Evolutionary conservation across 495 filamentous ascomycete species (phyloP), one percentile per base, ranked within the genome.

Genomic region (Viridothelium virens): DNA sequence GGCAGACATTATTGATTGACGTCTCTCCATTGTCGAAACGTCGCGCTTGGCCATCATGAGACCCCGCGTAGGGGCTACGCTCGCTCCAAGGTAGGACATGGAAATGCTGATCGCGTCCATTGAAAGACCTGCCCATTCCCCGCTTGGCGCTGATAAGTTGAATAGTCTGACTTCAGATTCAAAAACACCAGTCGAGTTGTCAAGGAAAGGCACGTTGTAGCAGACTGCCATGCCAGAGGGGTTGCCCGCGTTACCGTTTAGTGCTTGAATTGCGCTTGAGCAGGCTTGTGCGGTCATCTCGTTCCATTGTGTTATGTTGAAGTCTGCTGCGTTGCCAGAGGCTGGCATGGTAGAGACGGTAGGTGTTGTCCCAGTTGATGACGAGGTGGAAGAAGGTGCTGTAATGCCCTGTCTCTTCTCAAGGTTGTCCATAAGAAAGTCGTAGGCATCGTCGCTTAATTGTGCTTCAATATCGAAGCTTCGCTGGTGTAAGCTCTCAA

Each of bases 221-320:
- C 89, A 92, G 38, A 87, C 82, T n/a, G 84, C 84, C n/a, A 89
- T 79, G 14, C 89, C 89, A 1, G 87, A 85, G 2, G 87, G 86
- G 63, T 90, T 91, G 3, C 80, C 79, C 11, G 83, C 82, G 34
- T 71, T 67, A 1, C 75, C 73, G 10, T 76, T 71, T n/a, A 88
- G 76, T 12, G 69, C 66, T 3, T 70, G 68, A 11, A 88, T 72
- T 1, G 81, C 74, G 25, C 74, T 74, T 62, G 69, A 71, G 74
- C 86, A 89, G 6, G 86, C 85, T 12, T 71, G 68, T 41, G 75
- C 71, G 3, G 81, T 85, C 62, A 75, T 70, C n/a, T 72, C 72
- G 68, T 87, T 78, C 84, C 85, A 88, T 38, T 59, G 53, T 6
- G 64, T 65, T 25, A 70, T 38, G 63, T 63, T 47, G 61, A 63